A percentile compares a stretch with the other conserved stretches of the same genome.
These are phyloP conservation scores for Carallia brachiata DNA, from an alignment of 345 rosid species.

Conservation along the genomic window DNA sequence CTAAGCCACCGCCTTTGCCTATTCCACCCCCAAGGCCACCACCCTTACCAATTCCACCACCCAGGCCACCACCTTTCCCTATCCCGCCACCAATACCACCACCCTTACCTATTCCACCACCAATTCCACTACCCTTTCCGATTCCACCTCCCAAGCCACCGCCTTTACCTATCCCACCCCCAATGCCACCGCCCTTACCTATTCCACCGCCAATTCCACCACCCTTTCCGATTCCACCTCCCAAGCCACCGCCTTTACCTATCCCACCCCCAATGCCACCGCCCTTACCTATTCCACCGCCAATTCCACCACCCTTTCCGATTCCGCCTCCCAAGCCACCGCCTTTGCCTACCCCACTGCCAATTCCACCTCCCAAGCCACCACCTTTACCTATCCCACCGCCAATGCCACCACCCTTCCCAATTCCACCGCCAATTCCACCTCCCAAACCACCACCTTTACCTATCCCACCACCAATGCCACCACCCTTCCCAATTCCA, in stretches of 20 bases:
- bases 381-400: constrained; percentile 12
- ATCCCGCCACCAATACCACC: constrained; percentile 24
- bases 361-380: neutral
- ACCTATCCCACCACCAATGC: constrained; percentile 22
- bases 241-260: neutral
- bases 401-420: constrained; percentile 14
- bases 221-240: neutral
- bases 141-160: constrained; percentile 21
- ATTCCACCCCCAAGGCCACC: constrained; percentile 13
- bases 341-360: constrained; percentile 12
- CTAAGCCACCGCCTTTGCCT: constrained; percentile 15
- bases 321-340: constrained; percentile 11
- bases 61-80: constrained; percentile 11
- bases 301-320: neutral
- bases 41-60: constrained; percentile 19
- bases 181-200: constrained; percentile 23
- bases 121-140: constrained; percentile 23
- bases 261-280: constrained; percentile 2
- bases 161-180: constrained; percentile 18
- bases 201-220: constrained; percentile 28
- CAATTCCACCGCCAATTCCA: constrained; percentile 26
- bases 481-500: constrained; percentile 6
- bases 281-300: neutral
- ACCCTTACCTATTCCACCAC: constrained; percentile 13
- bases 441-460: constrained; percentile 10